A percentile compares a stretch with the other conserved stretches of the same genome.
Conservation (phyloP, 163 green algal species). For the Scenedesmus sp. region DNA sequence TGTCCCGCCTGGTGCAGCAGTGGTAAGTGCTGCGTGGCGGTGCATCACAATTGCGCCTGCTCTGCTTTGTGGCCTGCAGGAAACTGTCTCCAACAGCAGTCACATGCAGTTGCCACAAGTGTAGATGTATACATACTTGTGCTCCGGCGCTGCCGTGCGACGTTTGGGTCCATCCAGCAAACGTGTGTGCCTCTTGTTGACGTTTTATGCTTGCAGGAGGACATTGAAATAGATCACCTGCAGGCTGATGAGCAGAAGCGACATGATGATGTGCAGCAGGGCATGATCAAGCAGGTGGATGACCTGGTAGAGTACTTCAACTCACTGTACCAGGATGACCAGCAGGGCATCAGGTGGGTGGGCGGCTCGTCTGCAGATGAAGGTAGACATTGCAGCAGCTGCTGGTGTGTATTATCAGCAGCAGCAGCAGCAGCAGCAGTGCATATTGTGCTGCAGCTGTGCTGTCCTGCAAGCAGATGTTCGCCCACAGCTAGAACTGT, state of each 20-base stretch:
- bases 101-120: not conserved
- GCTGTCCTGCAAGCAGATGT: not conserved
- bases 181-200: not conserved
- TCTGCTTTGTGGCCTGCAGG: not conserved
- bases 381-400: not conserved
- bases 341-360: slow-evolving; percentile 28
- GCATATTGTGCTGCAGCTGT: not conserved
- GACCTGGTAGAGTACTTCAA: slow-evolving; percentile 49
- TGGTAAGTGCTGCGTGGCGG: not conserved
- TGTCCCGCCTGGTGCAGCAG: not conserved
- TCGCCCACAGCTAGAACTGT: not conserved
- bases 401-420: not conserved
- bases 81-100: not conserved
- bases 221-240: slow-evolving; percentile 34
- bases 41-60: too few relatives aligned
- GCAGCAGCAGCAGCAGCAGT: not conserved
- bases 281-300: slow-evolving; percentile 49
- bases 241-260: slow-evolving; percentile 9
- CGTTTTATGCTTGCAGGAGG: slow-evolving; percentile 21
- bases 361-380: not conserved
- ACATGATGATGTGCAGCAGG: slow-evolving; percentile 20
- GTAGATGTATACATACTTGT: not conserved
- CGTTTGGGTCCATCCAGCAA: not conserved
- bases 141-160: too few relatives aligned
- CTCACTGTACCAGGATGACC: slow-evolving; percentile 18